Evolutionary conservation across 345 rosid genomes (phyloP).

Genomic region (Ceriops zippeliana): DNA sequence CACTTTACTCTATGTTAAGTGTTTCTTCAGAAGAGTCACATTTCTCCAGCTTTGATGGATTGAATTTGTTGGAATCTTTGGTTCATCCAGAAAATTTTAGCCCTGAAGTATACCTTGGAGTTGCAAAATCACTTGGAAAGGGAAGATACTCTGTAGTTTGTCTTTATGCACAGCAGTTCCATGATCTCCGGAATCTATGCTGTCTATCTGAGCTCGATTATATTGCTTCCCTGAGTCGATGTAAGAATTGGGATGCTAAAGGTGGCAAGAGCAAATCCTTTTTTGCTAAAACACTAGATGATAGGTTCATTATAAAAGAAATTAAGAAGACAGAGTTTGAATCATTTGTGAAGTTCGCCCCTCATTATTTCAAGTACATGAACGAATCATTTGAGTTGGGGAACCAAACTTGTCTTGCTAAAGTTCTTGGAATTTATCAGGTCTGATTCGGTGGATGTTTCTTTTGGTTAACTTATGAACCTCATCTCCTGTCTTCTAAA

Average conservation of each 20-base stretch:
- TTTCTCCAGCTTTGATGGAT: slow-evolving; percentile 72
- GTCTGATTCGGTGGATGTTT: slow-evolving; percentile 29
- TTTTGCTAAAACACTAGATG: slow-evolving; percentile 86
- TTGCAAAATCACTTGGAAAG: slow-evolving; percentile 63
- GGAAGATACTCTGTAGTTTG: slow-evolving; percentile 76
- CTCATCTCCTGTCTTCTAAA: background rate
- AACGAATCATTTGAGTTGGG: slow-evolving; percentile 61
- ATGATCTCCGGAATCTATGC: slow-evolving; percentile 62
- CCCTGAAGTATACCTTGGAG: slow-evolving; percentile 63
- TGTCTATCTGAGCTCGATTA: slow-evolving; percentile 77
- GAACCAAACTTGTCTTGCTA: slow-evolving; percentile 94
- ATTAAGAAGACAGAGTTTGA: slow-evolving; percentile 90
- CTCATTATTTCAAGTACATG: slow-evolving; percentile 82
- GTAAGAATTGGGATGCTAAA: slow-evolving; percentile 91
- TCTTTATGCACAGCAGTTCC: slow-evolving; percentile 69
- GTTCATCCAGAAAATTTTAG: slow-evolving; percentile 47
- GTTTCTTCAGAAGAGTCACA: slow-evolving; percentile 52
- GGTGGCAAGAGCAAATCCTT: slow-evolving; percentile 95
- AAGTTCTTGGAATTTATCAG: slow-evolving; percentile 97
- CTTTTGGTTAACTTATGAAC: background rate
- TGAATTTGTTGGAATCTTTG: slow-evolving; percentile 55
- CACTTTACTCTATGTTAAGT: slow-evolving; percentile 31
- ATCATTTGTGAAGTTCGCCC: slow-evolving; percentile 82
- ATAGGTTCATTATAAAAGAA: slow-evolving; percentile 87
- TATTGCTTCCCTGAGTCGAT: slow-evolving; percentile 84